Evolutionary conservation across 257 asterid genomes (phyloP), one percentile per base, ranked within the genome.

Genomic region (Nicotiana attenuata): DNA sequence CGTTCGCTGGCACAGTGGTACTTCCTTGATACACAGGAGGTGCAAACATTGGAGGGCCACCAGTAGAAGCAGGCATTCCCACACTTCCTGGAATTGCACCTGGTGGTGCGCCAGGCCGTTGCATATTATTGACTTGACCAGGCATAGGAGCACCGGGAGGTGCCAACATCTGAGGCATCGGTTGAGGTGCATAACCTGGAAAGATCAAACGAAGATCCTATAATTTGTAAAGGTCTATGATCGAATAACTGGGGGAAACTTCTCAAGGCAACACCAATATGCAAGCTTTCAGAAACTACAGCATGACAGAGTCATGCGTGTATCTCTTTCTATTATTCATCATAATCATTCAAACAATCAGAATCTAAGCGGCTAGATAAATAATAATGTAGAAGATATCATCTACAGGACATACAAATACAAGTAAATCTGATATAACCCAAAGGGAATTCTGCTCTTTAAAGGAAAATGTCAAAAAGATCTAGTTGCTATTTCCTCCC

Each of bases 141-240:
- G 94, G 93, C 50, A 86, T 20, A 29, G 92, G 92, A 35, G 93
- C 89, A 81, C 92, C 93, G 0, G 93, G 96, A 65, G 97, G 97
- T 61, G 92, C 88, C 79, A 85, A 14, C 97, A 92, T 93, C 66
- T 87, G 91, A 41, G 89, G 91, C 95, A 92, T 88, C 8, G 57
- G 86, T 52, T 87, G 91, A 73, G 85, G 64, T 65, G 82, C 82
- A 84, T 89, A 93, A 85, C 96, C 99, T 93, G 91, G 84, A 35
- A 60, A 59, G 53, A 64, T 76, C 31, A 35, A 5, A 80, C 24
- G 50, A 45, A 53, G 4, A 77, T 41, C 41, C 38, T 47, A 56
- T 14, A 45, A 17, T 71, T 71, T 22, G 24, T 71, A 41, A 69
- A 13, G 57, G 57, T 69, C 20, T 41, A 69, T n/a, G 7, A 71